Evolutionary conservation across 148 eudicot species (phyloP), one percentile per base, ranked within the genome.

Genomic region (Chenopodium album): DNA sequence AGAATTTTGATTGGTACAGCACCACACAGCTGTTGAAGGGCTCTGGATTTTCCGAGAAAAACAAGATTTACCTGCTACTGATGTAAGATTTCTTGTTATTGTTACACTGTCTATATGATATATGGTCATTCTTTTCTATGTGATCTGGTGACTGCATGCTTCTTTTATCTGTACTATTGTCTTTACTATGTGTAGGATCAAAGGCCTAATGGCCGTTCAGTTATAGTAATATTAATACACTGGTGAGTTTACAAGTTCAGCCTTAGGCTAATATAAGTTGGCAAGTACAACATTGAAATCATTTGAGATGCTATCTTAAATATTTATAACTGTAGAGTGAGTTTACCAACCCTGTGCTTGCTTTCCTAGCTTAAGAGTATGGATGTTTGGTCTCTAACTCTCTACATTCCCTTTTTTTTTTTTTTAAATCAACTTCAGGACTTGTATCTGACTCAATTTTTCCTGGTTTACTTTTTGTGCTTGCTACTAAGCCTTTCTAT

Each of bases 111-210:
- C 52, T 48, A 10, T 50, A 10, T 23, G 19, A 9, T 56, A 2
- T 62, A 13, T 34, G 2, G 4, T 72, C 10, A 8, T 23, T 19
- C 9, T 14, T 3, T 26, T 60, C 8, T 73, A 70, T 54, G 71
- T 26, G 9, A 44, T 44, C 22, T 44, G 76, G 16, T 60, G 82
- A 70, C 54, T 79, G 50, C 54, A 41, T 71, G 22, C 52, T 62
- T 80, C 29, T 34, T 50, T 71, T 12, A 75, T 74, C 48, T 60
- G 56, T 59, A 4, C 28, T 29, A 9, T 62, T 79, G 7, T 62
- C 75, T 59, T 80, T 17, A 14, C 56, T 4, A 19, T 41, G 7
- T 44, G 31, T 60, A 60, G 28, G 44, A 19, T 71, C 26, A 28
- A 20, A 29, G 14, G 34, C 64, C 47, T 41, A 19, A 16, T 73